phyloP scores from a whole-genome alignment of 345 rosid species.

The Triadica sebifera region DNA sequence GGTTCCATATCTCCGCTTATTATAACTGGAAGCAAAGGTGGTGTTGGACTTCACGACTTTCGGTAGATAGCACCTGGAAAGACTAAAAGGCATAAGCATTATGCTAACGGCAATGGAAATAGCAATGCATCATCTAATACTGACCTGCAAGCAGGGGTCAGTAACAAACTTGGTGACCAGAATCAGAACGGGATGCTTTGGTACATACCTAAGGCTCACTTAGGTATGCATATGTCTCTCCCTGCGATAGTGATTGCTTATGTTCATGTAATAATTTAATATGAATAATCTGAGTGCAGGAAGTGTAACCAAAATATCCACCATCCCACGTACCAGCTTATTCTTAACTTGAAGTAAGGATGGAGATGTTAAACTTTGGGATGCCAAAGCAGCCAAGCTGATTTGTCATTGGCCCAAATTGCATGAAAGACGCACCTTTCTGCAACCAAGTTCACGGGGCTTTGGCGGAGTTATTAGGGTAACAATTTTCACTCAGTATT shows the following conservation, averaged over 20 bases:
- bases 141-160: conserved; percentile 29
- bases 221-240: conserved; percentile 44
- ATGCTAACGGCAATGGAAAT: conserved; percentile 36
- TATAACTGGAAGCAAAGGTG: conserved; percentile 84
- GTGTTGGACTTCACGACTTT: conserved; percentile 89
- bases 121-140: conserved; percentile 34
- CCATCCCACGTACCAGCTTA: conserved; percentile 77
- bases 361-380: conserved; percentile 98
- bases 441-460: conserved; percentile 80
- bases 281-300: conserved; percentile 40
- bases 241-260: neutral
- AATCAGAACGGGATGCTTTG: conserved; percentile 83
- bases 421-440: conserved; percentile 82
- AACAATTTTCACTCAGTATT: conserved; percentile 12
- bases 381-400: conserved; percentile 74
- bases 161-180: conserved; percentile 46
- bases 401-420: conserved; percentile 84
- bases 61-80: conserved; percentile 86
- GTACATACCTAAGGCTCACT: conserved; percentile 95
- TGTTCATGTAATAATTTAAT: conserved; percentile 18
- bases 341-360: conserved; percentile 95
- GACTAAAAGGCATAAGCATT: conserved; percentile 59
- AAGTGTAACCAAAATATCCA: conserved; percentile 77
- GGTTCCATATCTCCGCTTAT: conserved; percentile 92
- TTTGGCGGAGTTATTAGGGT: conserved; percentile 89